phyloP scores from a whole-genome alignment of 768 basidiomycete genomes.

The Pilatotrama ljubarskyi region DNA sequence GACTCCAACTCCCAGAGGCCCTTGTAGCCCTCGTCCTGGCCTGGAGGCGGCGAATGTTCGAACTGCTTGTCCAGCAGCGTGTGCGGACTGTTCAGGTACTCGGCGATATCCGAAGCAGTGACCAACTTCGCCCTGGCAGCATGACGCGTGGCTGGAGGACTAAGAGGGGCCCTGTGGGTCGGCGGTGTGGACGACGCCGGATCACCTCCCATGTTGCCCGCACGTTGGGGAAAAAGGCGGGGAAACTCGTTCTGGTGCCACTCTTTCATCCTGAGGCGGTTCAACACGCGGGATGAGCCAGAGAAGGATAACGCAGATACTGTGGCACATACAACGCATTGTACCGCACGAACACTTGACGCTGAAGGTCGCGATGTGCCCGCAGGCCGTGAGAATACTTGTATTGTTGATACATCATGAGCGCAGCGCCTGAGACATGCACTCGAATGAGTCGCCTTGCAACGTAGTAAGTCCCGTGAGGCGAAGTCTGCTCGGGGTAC shows the following conservation, averaged over 20 bases:
- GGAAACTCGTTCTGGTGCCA: not conserved
- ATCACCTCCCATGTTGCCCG: not conserved
- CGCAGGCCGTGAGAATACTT: not conserved
- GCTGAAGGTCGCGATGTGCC: not conserved
- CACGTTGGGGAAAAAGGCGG: not conserved
- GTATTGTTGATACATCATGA: not conserved
- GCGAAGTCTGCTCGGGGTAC: no score
- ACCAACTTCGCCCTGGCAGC: not conserved
- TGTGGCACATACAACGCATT: no score
- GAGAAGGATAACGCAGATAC: no score
- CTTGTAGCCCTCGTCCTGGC: not conserved
- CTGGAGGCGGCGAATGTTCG: not conserved
- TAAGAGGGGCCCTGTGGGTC: no score
- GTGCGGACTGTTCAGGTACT: not conserved
- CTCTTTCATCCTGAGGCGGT: not conserved
- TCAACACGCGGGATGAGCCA: no score
- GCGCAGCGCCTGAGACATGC: not conserved
- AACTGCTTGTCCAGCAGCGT: slow-evolving; percentile 6
- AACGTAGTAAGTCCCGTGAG: not conserved
- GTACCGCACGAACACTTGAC: not conserved
- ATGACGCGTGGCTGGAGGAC: not conserved
- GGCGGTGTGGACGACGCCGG: not conserved
- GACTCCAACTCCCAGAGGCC: slow-evolving; percentile 3
- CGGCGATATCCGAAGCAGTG: not conserved
- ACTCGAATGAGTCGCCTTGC: not conserved